Evolutionary conservation across 495 filamentous ascomycete species (phyloP).

Genomic region (Aspergillus campestris): DNA sequence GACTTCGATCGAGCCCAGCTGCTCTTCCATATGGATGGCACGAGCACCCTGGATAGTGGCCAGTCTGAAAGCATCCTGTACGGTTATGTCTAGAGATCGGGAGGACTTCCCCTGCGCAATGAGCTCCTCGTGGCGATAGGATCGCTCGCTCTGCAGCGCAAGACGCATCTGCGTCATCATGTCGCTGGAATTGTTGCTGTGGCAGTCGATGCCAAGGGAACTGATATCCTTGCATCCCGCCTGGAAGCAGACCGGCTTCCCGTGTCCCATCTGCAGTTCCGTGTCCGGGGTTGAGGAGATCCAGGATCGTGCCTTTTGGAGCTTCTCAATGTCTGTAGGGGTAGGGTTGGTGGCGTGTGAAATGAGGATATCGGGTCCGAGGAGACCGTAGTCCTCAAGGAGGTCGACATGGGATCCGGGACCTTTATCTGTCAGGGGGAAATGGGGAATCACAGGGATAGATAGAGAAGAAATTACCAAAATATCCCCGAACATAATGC

Average conservation of each 20-base stretch:
- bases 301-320: conserved; percentile 13
- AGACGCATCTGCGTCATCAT: conserved; percentile 39
- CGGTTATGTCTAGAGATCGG: conserved; percentile 21
- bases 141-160: conserved; percentile 33
- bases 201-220: conserved; percentile 43
- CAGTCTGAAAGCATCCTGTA: conserved; percentile 41
- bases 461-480: conserved; percentile 4
- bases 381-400: conserved; percentile 25
- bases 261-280: conserved; percentile 34
- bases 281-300: conserved; percentile 34
- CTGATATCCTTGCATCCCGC: conserved; percentile 15
- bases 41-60: conserved; percentile 41
- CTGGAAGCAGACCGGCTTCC: conserved; percentile 22
- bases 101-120: conserved; percentile 18
- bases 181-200: conserved; percentile 30
- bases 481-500: conserved; percentile 20
- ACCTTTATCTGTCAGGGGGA: not conserved
- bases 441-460: not conserved
- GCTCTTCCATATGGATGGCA: conserved; percentile 32
- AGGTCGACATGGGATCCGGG: conserved; percentile 15
- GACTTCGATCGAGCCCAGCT: conserved; percentile 36
- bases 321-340: conserved; percentile 13
- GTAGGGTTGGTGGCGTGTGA: conserved; percentile 26
- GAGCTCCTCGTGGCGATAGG: conserved; percentile 17
- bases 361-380: conserved; percentile 27